A percentile compares a stretch with the other conserved stretches of the same genome.
These are phyloP conservation scores for Fraxinus sp. DNA, from an alignment of 305 asterid species.

Conservation along the genomic window DNA sequence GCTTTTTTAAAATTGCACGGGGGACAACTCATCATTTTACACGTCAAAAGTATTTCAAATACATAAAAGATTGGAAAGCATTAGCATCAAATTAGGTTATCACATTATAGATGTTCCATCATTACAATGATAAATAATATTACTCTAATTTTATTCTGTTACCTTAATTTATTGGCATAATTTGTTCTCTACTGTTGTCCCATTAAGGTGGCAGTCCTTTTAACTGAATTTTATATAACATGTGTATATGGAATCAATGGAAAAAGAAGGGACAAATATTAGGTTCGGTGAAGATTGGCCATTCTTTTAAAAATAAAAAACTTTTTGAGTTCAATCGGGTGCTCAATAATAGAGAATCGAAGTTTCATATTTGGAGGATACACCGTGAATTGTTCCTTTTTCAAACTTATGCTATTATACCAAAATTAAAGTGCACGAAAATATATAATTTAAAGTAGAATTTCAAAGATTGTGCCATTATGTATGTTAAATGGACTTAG, in stretches of 20 bases:
- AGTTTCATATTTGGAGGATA: too few species aligned
- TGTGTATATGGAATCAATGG: background rate
- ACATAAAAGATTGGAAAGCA: too few species aligned
- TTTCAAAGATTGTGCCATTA: background rate
- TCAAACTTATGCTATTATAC: background rate
- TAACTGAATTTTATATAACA: background rate
- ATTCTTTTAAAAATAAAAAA: background rate
- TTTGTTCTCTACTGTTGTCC: background rate
- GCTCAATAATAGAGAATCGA: background rate
- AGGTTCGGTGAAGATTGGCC: background rate
- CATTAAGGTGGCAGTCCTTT: background rate
- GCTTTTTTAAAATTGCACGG: too few species aligned
- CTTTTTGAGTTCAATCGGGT: background rate
- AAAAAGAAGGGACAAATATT: background rate
- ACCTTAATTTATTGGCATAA: background rate
- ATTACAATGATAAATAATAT: too few species aligned
- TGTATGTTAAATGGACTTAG: conserved; percentile 13
- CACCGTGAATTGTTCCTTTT: background rate
- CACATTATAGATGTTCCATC: too few species aligned
- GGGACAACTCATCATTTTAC: background rate
- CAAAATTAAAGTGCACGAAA: background rate
- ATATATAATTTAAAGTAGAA: background rate
- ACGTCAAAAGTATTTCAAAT: conserved; percentile 5
- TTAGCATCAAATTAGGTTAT: background rate
- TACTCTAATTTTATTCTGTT: background rate